phyloP scores from a whole-genome alignment of 2,329 filamentous ascomycete genomes.

The Fusarium clavum region DNA sequence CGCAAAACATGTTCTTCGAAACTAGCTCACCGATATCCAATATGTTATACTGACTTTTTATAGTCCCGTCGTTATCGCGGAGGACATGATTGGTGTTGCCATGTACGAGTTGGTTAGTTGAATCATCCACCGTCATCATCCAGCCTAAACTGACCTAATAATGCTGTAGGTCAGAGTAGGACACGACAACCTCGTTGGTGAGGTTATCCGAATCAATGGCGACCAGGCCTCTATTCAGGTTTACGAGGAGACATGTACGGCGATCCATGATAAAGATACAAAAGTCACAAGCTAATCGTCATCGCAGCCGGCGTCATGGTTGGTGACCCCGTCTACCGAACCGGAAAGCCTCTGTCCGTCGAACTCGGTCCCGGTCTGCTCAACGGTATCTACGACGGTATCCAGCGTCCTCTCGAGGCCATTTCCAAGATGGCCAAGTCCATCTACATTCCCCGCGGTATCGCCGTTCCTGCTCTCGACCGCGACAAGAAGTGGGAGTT shows the following conservation, averaged over 20 bases:
- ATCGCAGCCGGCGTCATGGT: slow-evolving; percentile 87
- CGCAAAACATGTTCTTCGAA: slow-evolving; percentile 13
- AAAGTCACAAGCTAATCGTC: slow-evolving; percentile 33
- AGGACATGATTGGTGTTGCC: slow-evolving; percentile 98
- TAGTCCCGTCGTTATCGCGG: slow-evolving; percentile 93
- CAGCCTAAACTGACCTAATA: slow-evolving; percentile 23
- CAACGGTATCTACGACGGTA: slow-evolving; percentile 99
- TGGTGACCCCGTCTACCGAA: slow-evolving; percentile 90
- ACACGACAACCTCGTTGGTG: slow-evolving; percentile 90
- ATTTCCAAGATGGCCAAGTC: slow-evolving; percentile 83
- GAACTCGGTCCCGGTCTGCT: slow-evolving; percentile 96
- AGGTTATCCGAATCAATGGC: slow-evolving; percentile 96
- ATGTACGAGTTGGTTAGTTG: slow-evolving; percentile 95
- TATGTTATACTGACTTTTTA: slow-evolving; percentile 48
- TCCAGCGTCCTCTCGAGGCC: slow-evolving; percentile 90
- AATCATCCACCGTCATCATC: slow-evolving; percentile 8
- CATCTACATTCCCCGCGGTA: slow-evolving; percentile 98
- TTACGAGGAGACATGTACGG: slow-evolving; percentile 95
- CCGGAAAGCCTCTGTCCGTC: slow-evolving; percentile 95
- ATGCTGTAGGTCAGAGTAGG: slow-evolving; percentile 82
- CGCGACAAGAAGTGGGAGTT: slow-evolving; percentile 97
- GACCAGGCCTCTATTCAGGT: slow-evolving; percentile 98
- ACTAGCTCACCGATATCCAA: not conserved
- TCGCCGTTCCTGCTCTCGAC: slow-evolving; percentile 87
- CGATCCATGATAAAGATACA: slow-evolving; percentile 7